A percentile compares a stretch with the other conserved stretches of the same genome.
These are phyloP conservation scores for Claviceps paspali DNA, from an alignment of 2,329 filamentous ascomycete species.

Conservation along the genomic window DNA sequence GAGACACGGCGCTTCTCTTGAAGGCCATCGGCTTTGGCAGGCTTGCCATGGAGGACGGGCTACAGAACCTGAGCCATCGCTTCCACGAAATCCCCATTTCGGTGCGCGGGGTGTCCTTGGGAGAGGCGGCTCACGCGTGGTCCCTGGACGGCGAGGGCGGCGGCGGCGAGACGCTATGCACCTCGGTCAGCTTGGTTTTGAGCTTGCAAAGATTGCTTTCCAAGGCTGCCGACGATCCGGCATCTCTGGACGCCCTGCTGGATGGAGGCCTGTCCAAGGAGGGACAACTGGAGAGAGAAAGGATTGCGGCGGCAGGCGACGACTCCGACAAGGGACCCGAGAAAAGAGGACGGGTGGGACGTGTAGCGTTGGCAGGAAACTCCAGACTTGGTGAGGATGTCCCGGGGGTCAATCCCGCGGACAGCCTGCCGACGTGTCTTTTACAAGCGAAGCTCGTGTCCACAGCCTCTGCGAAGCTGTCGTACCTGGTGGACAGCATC, in stretches of 20 bases:
- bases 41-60: slow-evolving; percentile 38
- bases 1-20: slow-evolving; percentile 40
- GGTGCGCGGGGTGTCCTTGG: slow-evolving; percentile 47
- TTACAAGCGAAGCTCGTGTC: slow-evolving; percentile 50
- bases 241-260: slow-evolving; percentile 31
- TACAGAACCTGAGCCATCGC: slow-evolving; percentile 51
- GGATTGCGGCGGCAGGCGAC: slow-evolving; percentile 13
- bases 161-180: slow-evolving; percentile 34
- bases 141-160: slow-evolving; percentile 42
- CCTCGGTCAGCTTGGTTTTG: slow-evolving; percentile 33
- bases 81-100: slow-evolving; percentile 69
- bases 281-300: slow-evolving; percentile 22
- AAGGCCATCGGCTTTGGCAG: slow-evolving; percentile 53
- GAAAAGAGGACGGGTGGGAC: no score
- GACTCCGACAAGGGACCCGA: no score
- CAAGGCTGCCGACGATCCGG: slow-evolving; percentile 26
- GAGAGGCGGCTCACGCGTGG: slow-evolving; percentile 46
- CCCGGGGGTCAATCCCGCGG: no score
- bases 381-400: no score
- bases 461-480: slow-evolving; percentile 74
- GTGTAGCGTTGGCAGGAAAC: no score
- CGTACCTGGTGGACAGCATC: slow-evolving; percentile 66
- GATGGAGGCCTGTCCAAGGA: slow-evolving; percentile 28
- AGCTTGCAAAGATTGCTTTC: slow-evolving; percentile 35
- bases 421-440: slow-evolving; percentile 29